These are phyloP conservation scores for Onygenales sp. DNA, from an alignment of 2,329 filamentous ascomycete species.

Conservation along the genomic window DNA sequence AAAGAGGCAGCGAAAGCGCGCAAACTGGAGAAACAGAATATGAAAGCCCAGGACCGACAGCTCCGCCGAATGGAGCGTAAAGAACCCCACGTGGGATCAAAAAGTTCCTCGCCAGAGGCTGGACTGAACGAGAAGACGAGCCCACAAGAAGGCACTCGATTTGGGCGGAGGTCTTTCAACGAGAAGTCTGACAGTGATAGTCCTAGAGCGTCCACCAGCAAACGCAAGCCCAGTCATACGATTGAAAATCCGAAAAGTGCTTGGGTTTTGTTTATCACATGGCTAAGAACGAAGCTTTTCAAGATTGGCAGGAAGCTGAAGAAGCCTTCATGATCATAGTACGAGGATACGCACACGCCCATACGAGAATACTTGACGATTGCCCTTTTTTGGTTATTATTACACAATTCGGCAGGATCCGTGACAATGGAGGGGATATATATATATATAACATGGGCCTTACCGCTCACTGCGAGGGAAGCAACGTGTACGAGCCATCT, in stretches of 20 bases:
- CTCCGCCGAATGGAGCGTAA: constrained; percentile 34
- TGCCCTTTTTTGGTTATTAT: neutral
- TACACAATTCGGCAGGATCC: neutral
- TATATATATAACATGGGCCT: neutral
- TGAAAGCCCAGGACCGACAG: constrained; percentile 38
- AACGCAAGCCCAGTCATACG: constrained; percentile 1
- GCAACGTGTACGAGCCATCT: neutral
- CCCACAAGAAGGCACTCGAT: neutral
- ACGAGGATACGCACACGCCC: too few relatives aligned
- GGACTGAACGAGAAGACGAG: neutral
- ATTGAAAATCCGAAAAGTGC: constrained; percentile 18
- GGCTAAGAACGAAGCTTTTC: constrained; percentile 47
- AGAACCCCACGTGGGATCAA: constrained; percentile 10
- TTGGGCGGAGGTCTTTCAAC: neutral
- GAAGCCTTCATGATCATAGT: neutral
- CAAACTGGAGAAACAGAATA: constrained; percentile 44
- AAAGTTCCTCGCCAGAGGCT: neutral
- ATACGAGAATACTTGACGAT: too few relatives aligned
- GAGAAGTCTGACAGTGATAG: neutral
- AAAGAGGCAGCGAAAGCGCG: constrained; percentile 49
- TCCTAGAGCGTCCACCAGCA: neutral
- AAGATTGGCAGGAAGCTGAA: constrained; percentile 35
- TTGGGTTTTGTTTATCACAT: constrained; percentile 48
- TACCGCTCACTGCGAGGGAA: neutral
- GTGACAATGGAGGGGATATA: neutral